Evolutionary conservation across 805 yeast genomes (phyloP).

Genomic region (Kluyveromyces wickerhamii): DNA sequence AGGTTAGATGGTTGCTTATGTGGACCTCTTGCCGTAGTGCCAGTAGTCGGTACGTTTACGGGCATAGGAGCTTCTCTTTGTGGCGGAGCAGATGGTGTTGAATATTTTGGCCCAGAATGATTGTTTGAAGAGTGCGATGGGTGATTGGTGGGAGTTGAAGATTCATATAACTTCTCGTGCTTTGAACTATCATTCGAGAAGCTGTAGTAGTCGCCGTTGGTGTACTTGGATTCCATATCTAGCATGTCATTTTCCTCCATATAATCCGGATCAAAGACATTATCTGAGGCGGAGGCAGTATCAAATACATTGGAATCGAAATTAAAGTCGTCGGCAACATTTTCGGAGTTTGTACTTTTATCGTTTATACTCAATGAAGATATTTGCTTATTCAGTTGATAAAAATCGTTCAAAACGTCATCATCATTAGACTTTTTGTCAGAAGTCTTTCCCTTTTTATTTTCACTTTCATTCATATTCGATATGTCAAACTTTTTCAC

Average conservation of each 20-base stretch:
- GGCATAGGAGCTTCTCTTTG: too few relatives aligned
- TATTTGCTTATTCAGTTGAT: conserved; percentile 13
- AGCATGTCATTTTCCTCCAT: conserved; percentile 24
- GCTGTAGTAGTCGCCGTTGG: conserved; percentile 12
- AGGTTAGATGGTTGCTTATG: too few relatives aligned
- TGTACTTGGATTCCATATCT: conserved; percentile 26
- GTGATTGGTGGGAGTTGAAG: too few relatives aligned
- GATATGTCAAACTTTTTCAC: conserved; percentile 19
- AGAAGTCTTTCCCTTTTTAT: conserved; percentile 22
- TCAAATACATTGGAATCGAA: conserved; percentile 7
- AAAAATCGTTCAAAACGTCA: conserved; percentile 16
- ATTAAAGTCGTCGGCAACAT: conserved; percentile 10
- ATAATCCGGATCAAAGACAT: conserved; percentile 27
- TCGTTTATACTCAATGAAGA: conserved; percentile 7
- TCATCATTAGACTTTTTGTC: conserved; percentile 13
- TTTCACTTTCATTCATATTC: conserved; percentile 17
- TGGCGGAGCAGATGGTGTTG: too few relatives aligned
- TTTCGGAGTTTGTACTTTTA: background rate
- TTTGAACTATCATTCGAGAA: conserved; percentile 4
- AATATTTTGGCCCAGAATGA: too few relatives aligned
- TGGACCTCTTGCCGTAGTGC: too few relatives aligned
- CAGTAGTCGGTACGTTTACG: too few relatives aligned
- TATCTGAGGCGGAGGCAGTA: conserved; percentile 14
- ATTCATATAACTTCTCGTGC: background rate
- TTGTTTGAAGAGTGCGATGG: too few relatives aligned